Evolutionary conservation across 768 basidiomycete genomes (phyloP).

Genomic region (Boletus sp.): DNA sequence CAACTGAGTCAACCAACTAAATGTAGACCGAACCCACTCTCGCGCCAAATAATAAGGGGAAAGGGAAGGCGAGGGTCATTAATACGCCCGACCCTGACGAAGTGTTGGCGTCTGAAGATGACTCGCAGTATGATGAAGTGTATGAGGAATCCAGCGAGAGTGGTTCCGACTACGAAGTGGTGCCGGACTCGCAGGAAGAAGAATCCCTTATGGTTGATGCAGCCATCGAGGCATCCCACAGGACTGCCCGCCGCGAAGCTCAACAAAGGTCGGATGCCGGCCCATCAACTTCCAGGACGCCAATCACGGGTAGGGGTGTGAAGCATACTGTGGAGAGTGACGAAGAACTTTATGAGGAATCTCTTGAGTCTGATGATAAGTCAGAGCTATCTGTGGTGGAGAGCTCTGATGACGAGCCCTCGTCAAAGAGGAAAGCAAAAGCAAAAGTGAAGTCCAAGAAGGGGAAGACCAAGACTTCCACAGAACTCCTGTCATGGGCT

Average conservation of each 20-base stretch:
- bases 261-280: slow-evolving; percentile 32
- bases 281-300: slow-evolving; percentile 34
- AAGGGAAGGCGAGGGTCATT: slow-evolving; percentile 25
- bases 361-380: background rate
- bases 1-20: slow-evolving; percentile 15
- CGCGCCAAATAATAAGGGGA: slow-evolving; percentile 21
- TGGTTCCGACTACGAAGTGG: slow-evolving; percentile 57
- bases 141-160: slow-evolving; percentile 49
- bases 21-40: slow-evolving; percentile 8
- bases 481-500: slow-evolving; percentile 4
- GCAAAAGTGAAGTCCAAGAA: slow-evolving; percentile 26
- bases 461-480: slow-evolving; percentile 1
- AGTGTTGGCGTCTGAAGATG: slow-evolving; percentile 32
- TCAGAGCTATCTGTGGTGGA: slow-evolving; percentile 13
- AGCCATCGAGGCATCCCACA: slow-evolving; percentile 55
- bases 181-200: slow-evolving; percentile 36
- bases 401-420: slow-evolving; percentile 11
- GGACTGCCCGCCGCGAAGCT: slow-evolving; percentile 30
- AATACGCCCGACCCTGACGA: slow-evolving; percentile 32
- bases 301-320: slow-evolving; percentile 34
- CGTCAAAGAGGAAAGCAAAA: slow-evolving; percentile 34
- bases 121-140: slow-evolving; percentile 39
- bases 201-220: slow-evolving; percentile 49
- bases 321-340: slow-evolving; percentile 6
- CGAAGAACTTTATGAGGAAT: slow-evolving; percentile 7